phyloP scores from a whole-genome alignment of 2,329 filamentous ascomycete genomes.

The Cladophialophora yegresii region DNA sequence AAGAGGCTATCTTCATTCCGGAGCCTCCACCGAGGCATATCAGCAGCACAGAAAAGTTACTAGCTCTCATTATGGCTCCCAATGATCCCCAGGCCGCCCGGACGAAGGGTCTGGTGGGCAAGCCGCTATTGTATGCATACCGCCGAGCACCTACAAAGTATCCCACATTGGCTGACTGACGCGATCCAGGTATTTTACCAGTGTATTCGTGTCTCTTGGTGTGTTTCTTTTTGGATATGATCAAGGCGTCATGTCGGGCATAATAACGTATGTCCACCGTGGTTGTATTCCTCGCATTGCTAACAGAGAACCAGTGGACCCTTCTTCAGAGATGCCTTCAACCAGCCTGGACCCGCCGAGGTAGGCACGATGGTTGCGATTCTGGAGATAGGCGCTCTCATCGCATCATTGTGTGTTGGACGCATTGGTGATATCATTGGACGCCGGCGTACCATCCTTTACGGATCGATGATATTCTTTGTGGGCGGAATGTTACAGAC shows the following conservation, averaged over 20 bases:
- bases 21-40: conserved; percentile 64
- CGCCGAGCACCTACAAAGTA: conserved; percentile 37
- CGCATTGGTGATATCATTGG: conserved; percentile 90
- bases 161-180: conserved; percentile 18
- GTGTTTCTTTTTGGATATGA: conserved; percentile 68
- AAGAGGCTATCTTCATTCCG: conserved; percentile 82
- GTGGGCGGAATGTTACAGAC: conserved; percentile 83
- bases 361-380: conserved; percentile 98
- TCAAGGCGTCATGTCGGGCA: conserved; percentile 66
- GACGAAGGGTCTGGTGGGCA: conserved; percentile 91
- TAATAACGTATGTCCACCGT: conserved; percentile 65
- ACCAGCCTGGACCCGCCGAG: conserved; percentile 80
- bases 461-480: conserved; percentile 86
- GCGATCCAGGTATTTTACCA: conserved; percentile 79
- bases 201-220: conserved; percentile 68
- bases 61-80: conserved; percentile 83
- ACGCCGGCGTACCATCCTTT: conserved; percentile 84
- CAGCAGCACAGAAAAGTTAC: conserved; percentile 65
- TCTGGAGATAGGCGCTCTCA: conserved; percentile 87
- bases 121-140: conserved; percentile 76
- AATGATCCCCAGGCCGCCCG: conserved; percentile 67
- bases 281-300: neutral
- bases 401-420: conserved; percentile 83
- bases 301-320: conserved; percentile 62
- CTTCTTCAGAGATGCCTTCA: conserved; percentile 89